phyloP scores from a whole-genome alignment of 164 flowering plant genomes.

The Kalanchoe fedtschenkoi region DNA sequence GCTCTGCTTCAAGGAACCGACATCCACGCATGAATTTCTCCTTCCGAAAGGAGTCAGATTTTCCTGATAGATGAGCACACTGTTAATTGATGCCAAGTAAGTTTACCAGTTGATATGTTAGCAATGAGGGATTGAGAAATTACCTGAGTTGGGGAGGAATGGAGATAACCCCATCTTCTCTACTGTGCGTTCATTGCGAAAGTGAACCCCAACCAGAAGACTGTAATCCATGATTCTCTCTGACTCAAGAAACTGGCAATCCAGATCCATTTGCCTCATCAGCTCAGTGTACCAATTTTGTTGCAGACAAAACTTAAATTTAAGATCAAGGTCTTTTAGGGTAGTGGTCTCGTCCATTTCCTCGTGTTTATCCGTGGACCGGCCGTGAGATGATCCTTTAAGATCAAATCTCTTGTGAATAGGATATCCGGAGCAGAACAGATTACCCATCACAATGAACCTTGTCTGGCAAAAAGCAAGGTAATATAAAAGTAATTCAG shows the following conservation, averaged over 20 bases:
- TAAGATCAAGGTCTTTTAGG: slow-evolving; percentile 82
- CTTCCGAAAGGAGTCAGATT: slow-evolving; percentile 41
- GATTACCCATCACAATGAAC: slow-evolving; percentile 79
- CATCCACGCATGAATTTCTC: slow-evolving; percentile 54
- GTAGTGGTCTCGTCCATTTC: slow-evolving; percentile 82
- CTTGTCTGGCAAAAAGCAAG: slow-evolving; percentile 36
- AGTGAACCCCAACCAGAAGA: slow-evolving; percentile 80
- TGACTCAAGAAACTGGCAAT: slow-evolving; percentile 75
- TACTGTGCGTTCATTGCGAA: slow-evolving; percentile 52
- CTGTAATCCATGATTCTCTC: slow-evolving; percentile 91
- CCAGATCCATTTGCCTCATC: slow-evolving; percentile 77
- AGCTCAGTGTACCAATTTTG: slow-evolving; percentile 52
- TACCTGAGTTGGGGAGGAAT: slow-evolving; percentile 51
- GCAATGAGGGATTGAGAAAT: neutral
- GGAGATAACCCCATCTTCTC: slow-evolving; percentile 69
- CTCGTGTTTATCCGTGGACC: slow-evolving; percentile 53
- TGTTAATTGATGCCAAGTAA: neutral
- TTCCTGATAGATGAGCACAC: slow-evolving; percentile 29
- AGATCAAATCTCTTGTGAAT: slow-evolving; percentile 79
- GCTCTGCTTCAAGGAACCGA: slow-evolving; percentile 56
- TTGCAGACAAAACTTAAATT: slow-evolving; percentile 63
- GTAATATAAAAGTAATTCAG: slow-evolving; percentile 6
- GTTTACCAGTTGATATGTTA: neutral
- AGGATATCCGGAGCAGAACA: slow-evolving; percentile 72
- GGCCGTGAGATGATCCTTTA: slow-evolving; percentile 86